Percentiles rank a stretch among this genome's conserved stretches.
Evolutionary conservation across 1,284 basidiomycete genomes (phyloP).

Genomic region (Boletus semigastroideus): DNA sequence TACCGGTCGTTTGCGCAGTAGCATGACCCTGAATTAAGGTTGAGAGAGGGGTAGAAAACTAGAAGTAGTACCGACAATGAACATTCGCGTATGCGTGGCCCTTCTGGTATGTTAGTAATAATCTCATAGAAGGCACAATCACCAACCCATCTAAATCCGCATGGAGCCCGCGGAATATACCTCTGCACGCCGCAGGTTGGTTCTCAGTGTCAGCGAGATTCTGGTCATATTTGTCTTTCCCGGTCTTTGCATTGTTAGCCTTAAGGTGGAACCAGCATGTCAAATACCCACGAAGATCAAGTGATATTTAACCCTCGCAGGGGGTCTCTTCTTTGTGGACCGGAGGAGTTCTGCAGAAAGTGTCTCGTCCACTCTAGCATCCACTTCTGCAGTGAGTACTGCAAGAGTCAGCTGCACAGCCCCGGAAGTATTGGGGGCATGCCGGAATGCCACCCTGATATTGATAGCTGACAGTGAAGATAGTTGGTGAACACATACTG

Average conservation of each 20-base stretch:
- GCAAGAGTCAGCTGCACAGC: conserved; percentile 62
- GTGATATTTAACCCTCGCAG: conserved; percentile 70
- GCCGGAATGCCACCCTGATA: conserved; percentile 82
- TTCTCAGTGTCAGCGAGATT: conserved; percentile 65
- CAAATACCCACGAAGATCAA: conserved; percentile 74
- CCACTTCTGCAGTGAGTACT: conserved; percentile 78
- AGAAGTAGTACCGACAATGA: background rate
- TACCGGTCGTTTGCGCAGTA: conserved; percentile 80
- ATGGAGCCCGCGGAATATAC: conserved; percentile 72
- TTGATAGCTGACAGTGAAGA: conserved; percentile 52
- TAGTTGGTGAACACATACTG: background rate
- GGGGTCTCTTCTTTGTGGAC: conserved; percentile 91
- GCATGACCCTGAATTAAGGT: background rate
- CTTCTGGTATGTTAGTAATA: background rate
- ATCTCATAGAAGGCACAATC: background rate
- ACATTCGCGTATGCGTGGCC: background rate
- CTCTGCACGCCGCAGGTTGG: conserved; percentile 55
- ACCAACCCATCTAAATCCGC: conserved; percentile 70
- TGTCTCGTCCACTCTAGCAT: conserved; percentile 66
- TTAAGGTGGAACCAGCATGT: background rate
- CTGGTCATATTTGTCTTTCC: conserved; percentile 81
- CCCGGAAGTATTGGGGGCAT: conserved; percentile 76
- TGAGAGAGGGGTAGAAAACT: background rate
- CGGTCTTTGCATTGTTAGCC: conserved; percentile 52
- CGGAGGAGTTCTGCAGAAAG: conserved; percentile 77